phyloP scores from a whole-genome alignment of 1,139 yeast genomes.

The Magnusiomyces ingens region DNA sequence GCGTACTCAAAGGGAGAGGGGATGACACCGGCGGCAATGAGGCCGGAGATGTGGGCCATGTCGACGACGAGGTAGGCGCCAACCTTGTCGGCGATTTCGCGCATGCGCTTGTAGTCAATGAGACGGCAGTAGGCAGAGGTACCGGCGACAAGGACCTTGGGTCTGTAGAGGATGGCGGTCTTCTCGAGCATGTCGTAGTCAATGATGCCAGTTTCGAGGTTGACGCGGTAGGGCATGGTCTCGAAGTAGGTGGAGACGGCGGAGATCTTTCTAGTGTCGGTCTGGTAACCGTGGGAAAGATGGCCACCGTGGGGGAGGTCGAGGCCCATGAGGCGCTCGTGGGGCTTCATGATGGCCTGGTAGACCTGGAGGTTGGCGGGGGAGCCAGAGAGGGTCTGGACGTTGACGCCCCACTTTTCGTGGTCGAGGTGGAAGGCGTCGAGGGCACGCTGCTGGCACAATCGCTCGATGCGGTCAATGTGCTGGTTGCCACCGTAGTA shows the following conservation, averaged over 20 bases:
- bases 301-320: conserved; percentile 98
- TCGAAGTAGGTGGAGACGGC: conserved; percentile 89
- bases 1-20: conserved; percentile 91
- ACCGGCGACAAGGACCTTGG: conserved; percentile 92
- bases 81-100: conserved; percentile 81
- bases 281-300: conserved; percentile 92
- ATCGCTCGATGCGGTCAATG: conserved; percentile 81
- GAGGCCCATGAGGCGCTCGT: conserved; percentile 92
- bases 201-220: conserved; percentile 78
- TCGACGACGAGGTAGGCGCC: conserved; percentile 89
- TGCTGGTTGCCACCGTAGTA: conserved; percentile 96
- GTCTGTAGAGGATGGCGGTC: conserved; percentile 82
- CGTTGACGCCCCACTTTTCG: conserved; percentile 91
- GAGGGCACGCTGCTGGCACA: conserved; percentile 89
- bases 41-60: conserved; percentile 96
- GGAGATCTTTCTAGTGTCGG: conserved; percentile 79
- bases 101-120: conserved; percentile 85
- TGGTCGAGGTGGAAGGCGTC: conserved; percentile 74
- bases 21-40: conserved; percentile 87
- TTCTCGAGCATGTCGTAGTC: conserved; percentile 86
- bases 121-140: conserved; percentile 93
- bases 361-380: conserved; percentile 94
- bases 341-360: conserved; percentile 84
- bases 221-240: conserved; percentile 92
- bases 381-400: conserved; percentile 89